These are phyloP conservation scores for Chaetomiaceae sp. DNA, from an alignment of 2,329 filamentous ascomycete genomes.

Conservation along the genomic window DNA sequence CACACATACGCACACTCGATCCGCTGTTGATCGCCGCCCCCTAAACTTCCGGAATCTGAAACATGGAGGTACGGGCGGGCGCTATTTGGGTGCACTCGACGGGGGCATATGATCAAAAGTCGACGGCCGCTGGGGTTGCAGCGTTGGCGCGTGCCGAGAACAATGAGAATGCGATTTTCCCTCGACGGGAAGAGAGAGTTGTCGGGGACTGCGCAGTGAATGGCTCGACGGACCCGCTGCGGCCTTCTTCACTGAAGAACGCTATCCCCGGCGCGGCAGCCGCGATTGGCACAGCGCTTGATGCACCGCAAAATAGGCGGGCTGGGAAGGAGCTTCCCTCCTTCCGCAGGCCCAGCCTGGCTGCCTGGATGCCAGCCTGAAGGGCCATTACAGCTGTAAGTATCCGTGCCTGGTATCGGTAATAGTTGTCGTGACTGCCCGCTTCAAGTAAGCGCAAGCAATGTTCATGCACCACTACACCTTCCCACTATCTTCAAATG, in stretches of 20 bases:
- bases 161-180: slow-evolving; percentile 5
- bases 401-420: no score
- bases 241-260: not conserved
- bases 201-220: no score
- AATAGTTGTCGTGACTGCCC: no score
- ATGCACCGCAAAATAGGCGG: slow-evolving; percentile 16
- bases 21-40: slow-evolving; percentile 1
- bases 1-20: no score
- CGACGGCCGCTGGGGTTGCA: slow-evolving; percentile 8
- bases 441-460: no score
- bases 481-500: no score
- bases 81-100: not conserved
- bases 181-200: slow-evolving; percentile 5
- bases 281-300: slow-evolving; percentile 12
- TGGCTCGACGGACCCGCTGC: not conserved
- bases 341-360: no score
- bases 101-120: slow-evolving; percentile 11
- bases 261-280: not conserved
- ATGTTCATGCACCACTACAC: no score
- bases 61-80: slow-evolving; percentile 1
- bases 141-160: slow-evolving; percentile 1
- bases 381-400: no score
- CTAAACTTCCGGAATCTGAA: slow-evolving; percentile 1
- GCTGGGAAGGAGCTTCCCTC: slow-evolving; percentile 4
- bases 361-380: no score